Conservation (phyloP, 805 yeast species). For the Metschnikowia santaceciliae region DNA sequence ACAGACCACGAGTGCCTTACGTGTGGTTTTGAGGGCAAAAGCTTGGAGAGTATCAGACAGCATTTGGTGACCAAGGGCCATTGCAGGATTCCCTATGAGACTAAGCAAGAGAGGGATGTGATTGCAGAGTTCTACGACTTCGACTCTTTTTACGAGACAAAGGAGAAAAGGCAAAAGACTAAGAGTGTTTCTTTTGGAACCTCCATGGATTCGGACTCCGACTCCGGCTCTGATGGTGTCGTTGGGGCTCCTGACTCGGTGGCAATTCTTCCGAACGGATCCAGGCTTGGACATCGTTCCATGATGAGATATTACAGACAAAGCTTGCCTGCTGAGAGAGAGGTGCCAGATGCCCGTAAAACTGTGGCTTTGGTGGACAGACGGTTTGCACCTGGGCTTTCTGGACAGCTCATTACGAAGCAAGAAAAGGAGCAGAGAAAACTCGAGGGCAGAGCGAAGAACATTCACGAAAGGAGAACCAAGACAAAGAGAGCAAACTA, state of each 20-base stretch:
- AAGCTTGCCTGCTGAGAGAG: slow-evolving; percentile 29
- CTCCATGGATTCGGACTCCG: slow-evolving; percentile 20
- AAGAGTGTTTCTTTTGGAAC: slow-evolving; percentile 27
- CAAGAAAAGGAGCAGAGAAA: slow-evolving; percentile 30
- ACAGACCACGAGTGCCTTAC: slow-evolving; percentile 41
- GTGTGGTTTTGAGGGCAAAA: slow-evolving; percentile 43
- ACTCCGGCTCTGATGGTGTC: slow-evolving; percentile 14
- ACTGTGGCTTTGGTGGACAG: slow-evolving; percentile 77
- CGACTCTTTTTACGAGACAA: slow-evolving; percentile 14
- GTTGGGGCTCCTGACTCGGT: not conserved
- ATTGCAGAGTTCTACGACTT: slow-evolving; percentile 40
- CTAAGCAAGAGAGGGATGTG: slow-evolving; percentile 32
- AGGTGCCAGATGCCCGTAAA: slow-evolving; percentile 60
- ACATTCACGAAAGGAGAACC: slow-evolving; percentile 22
- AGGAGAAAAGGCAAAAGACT: slow-evolving; percentile 11
- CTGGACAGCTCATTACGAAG: slow-evolving; percentile 24
- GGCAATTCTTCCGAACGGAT: slow-evolving; percentile 70
- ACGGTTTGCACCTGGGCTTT: slow-evolving; percentile 39
- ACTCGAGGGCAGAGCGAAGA: slow-evolving; percentile 23
- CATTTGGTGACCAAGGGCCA: slow-evolving; percentile 44
- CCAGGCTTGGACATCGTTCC: slow-evolving; percentile 77
- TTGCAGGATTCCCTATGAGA: slow-evolving; percentile 43
- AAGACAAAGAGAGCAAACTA: slow-evolving; percentile 27
- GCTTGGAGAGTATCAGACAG: slow-evolving; percentile 40
- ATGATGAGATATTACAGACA: slow-evolving; percentile 70